Evolutionary conservation across 768 basidiomycete genomes (phyloP).

Genomic region (Hirschioporus abietinus): DNA sequence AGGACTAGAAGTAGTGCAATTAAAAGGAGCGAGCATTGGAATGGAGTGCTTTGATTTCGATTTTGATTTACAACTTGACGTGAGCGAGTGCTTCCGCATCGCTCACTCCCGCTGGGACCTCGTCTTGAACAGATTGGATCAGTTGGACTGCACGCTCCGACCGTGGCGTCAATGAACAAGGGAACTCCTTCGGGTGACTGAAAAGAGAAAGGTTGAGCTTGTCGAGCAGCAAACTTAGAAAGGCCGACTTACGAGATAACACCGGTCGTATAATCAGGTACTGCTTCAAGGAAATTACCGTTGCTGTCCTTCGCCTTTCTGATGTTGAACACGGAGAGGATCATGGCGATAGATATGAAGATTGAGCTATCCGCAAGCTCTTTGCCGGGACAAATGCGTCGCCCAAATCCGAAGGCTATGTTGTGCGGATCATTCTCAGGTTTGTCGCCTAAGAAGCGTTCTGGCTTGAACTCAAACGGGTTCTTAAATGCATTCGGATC

Average conservation of each 20-base stretch:
- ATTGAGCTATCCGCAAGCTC: conserved; percentile 23
- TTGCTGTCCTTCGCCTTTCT: conserved; percentile 26
- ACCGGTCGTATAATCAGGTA: conserved; percentile 22
- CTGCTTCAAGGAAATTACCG: conserved; percentile 25
- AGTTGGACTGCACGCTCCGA: conserved; percentile 19
- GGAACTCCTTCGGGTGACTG: conserved; percentile 25
- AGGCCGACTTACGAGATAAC: conserved; percentile 20
- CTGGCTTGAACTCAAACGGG: conserved; percentile 29
- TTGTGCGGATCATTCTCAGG: conserved; percentile 18
- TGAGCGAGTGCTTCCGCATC: conserved; percentile 2
- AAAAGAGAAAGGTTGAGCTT: conserved; percentile 2
- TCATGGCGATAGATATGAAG: conserved; percentile 22
- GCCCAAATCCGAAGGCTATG: conserved; percentile 14
- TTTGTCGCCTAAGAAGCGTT: conserved; percentile 22
- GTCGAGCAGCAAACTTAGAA: not conserved
- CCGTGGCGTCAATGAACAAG: conserved; percentile 23
- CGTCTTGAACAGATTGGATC: conserved; percentile 10
- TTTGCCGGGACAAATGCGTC: conserved; percentile 11
- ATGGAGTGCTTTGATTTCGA: too few species aligned
- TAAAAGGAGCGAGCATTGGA: too few species aligned
- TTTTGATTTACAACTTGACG: not conserved
- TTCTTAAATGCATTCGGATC: conserved; percentile 35
- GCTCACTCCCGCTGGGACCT: not conserved
- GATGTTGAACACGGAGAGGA: conserved; percentile 23
- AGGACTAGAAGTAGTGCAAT: too few species aligned